Conservation (phyloP, 2,329 filamentous ascomycete genomes). For the Aspergillus pseudonomiae region DNA sequence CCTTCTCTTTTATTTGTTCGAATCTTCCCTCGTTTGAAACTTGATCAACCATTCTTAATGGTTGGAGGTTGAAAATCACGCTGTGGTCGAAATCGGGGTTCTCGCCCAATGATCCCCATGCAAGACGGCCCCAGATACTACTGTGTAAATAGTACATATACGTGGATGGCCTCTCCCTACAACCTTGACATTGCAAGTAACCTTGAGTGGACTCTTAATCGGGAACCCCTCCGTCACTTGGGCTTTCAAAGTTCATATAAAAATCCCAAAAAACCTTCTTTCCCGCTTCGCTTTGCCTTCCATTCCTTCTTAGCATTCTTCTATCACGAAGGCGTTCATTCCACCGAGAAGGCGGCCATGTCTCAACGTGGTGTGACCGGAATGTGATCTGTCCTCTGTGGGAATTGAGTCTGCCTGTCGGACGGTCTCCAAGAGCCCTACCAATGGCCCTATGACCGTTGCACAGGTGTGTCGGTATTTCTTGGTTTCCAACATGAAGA, state of each 20-base stretch:
- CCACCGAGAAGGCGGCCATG: background rate
- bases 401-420: conserved; percentile 1
- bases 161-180: background rate
- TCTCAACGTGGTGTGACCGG: conserved; percentile 12
- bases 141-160: background rate
- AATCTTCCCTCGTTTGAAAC: background rate
- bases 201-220: background rate
- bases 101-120: conserved; percentile 4
- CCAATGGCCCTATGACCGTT: conserved; percentile 14
- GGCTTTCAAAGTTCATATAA: background rate
- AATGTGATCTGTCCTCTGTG: conserved; percentile 21
- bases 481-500: conserved; percentile 3
- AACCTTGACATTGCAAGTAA: background rate
- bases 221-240: background rate
- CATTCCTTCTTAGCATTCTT: conserved; percentile 1
- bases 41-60: background rate
- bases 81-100: background rate
- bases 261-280: background rate
- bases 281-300: background rate
- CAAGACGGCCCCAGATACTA: background rate
- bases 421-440: background rate
- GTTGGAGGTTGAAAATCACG: background rate
- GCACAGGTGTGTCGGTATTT: conserved; percentile 14
- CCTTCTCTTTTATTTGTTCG: background rate
- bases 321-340: background rate